phyloP scores from a whole-genome alignment of 805 yeast genomes.

The Cyberlindnera euphorbiae region DNA sequence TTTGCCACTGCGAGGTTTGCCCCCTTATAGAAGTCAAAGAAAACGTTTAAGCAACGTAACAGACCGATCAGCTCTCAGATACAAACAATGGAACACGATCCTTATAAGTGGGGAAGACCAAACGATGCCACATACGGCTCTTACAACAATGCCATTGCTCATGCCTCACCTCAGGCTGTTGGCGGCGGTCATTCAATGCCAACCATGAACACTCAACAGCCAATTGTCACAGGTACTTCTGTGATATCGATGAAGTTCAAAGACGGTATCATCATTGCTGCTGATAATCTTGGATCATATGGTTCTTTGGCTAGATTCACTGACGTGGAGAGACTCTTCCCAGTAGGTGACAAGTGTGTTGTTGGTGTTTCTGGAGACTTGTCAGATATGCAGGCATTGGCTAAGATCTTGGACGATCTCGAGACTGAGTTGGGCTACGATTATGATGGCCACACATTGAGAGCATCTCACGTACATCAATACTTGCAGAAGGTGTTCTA shows the following conservation, averaged over 20 bases:
- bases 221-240: constrained; percentile 94
- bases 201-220: constrained; percentile 83
- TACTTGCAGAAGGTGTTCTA: constrained; percentile 83
- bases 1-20: no score
- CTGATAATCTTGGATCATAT: constrained; percentile 89
- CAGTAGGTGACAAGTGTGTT: constrained; percentile 79
- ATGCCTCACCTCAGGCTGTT: constrained; percentile 30
- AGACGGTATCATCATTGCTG: constrained; percentile 90
- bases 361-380: constrained; percentile 95
- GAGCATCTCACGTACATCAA: constrained; percentile 86
- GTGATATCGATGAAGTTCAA: constrained; percentile 88
- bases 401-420: constrained; percentile 69
- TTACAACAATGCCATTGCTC: constrained; percentile 70
- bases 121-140: constrained; percentile 73
- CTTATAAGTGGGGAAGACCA: constrained; percentile 94
- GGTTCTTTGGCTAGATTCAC: constrained; percentile 88
- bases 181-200: constrained; percentile 39
- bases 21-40: no score
- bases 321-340: constrained; percentile 77
- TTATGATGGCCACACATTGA: constrained; percentile 56
- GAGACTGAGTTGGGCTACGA: constrained; percentile 80
- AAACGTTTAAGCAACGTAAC: no score
- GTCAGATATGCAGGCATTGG: constrained; percentile 85
- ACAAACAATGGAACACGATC: constrained; percentile 92
- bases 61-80: no score